A percentile compares a stretch with the other conserved stretches of the same genome.
Conservation (phyloP, 441 rosid genomes). For the Corymbia calophylla region DNA sequence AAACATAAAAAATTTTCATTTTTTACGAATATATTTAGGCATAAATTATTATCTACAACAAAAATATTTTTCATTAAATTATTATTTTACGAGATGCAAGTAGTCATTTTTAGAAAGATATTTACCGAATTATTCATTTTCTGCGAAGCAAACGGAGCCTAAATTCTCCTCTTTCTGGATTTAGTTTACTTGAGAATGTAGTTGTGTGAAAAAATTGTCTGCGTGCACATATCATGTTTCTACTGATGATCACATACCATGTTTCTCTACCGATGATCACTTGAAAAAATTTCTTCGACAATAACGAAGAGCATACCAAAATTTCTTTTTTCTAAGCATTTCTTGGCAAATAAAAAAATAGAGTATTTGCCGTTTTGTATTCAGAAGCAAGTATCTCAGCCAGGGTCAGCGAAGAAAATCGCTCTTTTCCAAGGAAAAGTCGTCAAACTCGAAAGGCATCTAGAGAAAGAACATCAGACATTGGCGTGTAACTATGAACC, state of each 20-base stretch:
- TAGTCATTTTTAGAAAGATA: neutral
- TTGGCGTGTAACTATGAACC: neutral
- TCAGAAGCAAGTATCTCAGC: neutral
- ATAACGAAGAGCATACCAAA: neutral
- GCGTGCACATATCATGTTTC: neutral
- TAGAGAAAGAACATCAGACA: neutral
- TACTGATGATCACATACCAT: neutral
- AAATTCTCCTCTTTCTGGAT: neutral
- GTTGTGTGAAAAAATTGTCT: neutral
- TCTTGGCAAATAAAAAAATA: neutral
- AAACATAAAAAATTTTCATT: neutral
- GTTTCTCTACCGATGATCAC: neutral
- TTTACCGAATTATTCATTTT: too few relatives aligned
- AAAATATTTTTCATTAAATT: neutral
- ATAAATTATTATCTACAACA: accelerated
- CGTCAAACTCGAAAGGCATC: neutral
- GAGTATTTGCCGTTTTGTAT: neutral
- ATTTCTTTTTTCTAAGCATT: neutral
- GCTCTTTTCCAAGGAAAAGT: neutral
- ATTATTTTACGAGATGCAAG: neutral
- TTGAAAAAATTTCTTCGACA: neutral
- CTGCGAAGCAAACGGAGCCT: neutral
- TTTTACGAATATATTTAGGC: too few relatives aligned
- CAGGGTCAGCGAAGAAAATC: neutral
- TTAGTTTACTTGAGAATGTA: neutral